These are phyloP conservation scores for Geotrichum macrosporum DNA, from an alignment of 1,139 yeast genomes.

Conservation along the genomic window DNA sequence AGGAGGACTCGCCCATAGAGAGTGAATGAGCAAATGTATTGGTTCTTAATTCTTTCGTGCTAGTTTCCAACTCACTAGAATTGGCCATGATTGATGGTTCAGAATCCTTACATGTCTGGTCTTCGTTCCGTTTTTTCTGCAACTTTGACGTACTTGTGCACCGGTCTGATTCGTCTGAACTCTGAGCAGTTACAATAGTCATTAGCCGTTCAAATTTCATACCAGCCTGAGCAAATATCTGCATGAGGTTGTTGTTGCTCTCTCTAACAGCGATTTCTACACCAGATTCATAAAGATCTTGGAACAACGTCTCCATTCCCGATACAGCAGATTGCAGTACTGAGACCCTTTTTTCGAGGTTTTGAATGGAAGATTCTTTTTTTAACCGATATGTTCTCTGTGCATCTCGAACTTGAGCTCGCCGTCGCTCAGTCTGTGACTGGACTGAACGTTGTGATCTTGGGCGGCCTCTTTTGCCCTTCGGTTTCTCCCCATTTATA, in stretches of 20 bases:
- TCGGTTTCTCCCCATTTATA: constrained; percentile 5
- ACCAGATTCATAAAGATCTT: constrained; percentile 20
- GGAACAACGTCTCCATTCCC: constrained; percentile 16
- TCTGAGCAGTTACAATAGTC: constrained; percentile 1
- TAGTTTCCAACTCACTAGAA: background rate
- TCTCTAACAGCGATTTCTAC: constrained; percentile 22
- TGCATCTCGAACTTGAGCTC: constrained; percentile 23
- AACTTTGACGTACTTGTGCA: background rate
- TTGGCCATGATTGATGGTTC: background rate
- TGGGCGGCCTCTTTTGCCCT: constrained; percentile 22
- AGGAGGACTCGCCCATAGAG: background rate
- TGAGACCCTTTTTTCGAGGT: constrained; percentile 16
- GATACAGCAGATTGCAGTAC: constrained; percentile 11
- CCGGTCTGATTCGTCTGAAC: background rate
- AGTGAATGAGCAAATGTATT: background rate
- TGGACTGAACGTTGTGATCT: constrained; percentile 17
- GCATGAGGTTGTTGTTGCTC: constrained; percentile 17
- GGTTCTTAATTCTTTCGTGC: background rate
- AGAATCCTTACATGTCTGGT: too few species aligned
- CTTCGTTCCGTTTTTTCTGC: background rate
- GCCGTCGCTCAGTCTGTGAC: constrained; percentile 22
- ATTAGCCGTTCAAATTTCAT: constrained; percentile 14
- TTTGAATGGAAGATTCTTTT: constrained; percentile 20
- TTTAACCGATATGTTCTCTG: constrained; percentile 22
- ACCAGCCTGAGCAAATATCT: constrained; percentile 16